Evolutionary conservation across 805 yeast genomes (phyloP).

Genomic region (Kluyveromyces aestuarii): DNA sequence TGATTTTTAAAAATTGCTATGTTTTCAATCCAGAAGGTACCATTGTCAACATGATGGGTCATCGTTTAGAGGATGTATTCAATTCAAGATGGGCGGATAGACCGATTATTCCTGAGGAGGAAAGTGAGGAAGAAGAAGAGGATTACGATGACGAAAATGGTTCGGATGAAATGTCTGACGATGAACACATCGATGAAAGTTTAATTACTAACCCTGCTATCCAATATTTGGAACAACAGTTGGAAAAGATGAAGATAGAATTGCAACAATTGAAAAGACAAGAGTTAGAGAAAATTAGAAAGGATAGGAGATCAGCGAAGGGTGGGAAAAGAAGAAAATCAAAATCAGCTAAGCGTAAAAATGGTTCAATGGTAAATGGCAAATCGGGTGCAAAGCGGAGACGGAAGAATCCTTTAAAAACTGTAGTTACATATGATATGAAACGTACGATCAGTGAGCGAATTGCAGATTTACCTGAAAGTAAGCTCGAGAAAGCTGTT

Average conservation of each 20-base stretch:
- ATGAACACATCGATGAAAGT: slow-evolving; percentile 50
- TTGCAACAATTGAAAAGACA: slow-evolving; percentile 73
- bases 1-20: slow-evolving; percentile 85
- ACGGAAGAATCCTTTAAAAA: slow-evolving; percentile 26
- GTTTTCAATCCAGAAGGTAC: slow-evolving; percentile 94
- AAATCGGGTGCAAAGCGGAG: slow-evolving; percentile 11
- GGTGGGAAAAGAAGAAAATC: slow-evolving; percentile 35
- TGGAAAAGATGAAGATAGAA: slow-evolving; percentile 77
- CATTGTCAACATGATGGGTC: slow-evolving; percentile 94
- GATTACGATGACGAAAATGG: slow-evolving; percentile 29
- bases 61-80: slow-evolving; percentile 75
- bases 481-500: slow-evolving; percentile 73
- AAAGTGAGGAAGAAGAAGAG: slow-evolving; percentile 34
- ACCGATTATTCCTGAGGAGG: slow-evolving; percentile 56
- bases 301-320: slow-evolving; percentile 40
- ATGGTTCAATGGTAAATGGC: slow-evolving; percentile 11
- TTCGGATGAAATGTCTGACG: slow-evolving; percentile 35
- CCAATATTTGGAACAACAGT: slow-evolving; percentile 77
- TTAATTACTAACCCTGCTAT: slow-evolving; percentile 82
- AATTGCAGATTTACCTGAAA: slow-evolving; percentile 67
- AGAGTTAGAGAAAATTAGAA: slow-evolving; percentile 57
- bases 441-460: slow-evolving; percentile 86
- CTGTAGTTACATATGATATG: slow-evolving; percentile 85
- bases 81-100: slow-evolving; percentile 82
- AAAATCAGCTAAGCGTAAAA: slow-evolving; percentile 33